Evolutionary conservation across 257 asterid species (phyloP), one percentile per base, ranked within the genome.

Genomic region (Paulownia fortunei): DNA sequence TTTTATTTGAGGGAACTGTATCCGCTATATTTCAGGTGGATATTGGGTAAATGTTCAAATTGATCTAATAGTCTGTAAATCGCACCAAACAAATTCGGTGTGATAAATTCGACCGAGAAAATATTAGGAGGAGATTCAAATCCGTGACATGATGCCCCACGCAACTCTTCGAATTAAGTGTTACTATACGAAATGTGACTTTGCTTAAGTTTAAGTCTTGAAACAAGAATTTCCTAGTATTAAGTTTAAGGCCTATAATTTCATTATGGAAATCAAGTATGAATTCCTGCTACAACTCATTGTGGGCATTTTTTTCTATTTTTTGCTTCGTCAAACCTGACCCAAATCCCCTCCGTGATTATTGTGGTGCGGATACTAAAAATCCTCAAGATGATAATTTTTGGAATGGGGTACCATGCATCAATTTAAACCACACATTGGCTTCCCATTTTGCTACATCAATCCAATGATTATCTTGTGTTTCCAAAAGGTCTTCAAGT

Each of bases 271-370:
- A 51, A 76, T 42, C 70, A 69, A 9, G 23, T 63, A 10, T 49
- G 13, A 26, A 4, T 69, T 73, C 61, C 47, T 67, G 47, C 32
- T 58, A n/a, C 78, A 79, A 21, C 34, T 87, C n/a, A 9, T 72
- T 37, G 15, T 76, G 62, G 75, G 79, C 74, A n/a, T 62, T 82
- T 13, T 12, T 70, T 12, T 26, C 72, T 21, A 1, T 75, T 34
- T 5, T 81, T 56, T 78, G 47, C 78, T 54, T 10, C 0, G 78
- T 71, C 19, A 8, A 72, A 55, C 64, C 89, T 26, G 90, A 89
- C 52, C 84, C 90, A 0, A 82, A 87, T 37, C 89, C 87, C 0
- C 83, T 89, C 27, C 88, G 84, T 47, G 90, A 89, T 66, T 89
- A 87, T 52, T 87, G 90, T 23, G 67, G 86, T 5, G 87, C 86